Evolutionary conservation across 2,329 filamentous ascomycete species (phyloP), one percentile per base, ranked within the genome.

Genomic region (Monilinia laxa): DNA sequence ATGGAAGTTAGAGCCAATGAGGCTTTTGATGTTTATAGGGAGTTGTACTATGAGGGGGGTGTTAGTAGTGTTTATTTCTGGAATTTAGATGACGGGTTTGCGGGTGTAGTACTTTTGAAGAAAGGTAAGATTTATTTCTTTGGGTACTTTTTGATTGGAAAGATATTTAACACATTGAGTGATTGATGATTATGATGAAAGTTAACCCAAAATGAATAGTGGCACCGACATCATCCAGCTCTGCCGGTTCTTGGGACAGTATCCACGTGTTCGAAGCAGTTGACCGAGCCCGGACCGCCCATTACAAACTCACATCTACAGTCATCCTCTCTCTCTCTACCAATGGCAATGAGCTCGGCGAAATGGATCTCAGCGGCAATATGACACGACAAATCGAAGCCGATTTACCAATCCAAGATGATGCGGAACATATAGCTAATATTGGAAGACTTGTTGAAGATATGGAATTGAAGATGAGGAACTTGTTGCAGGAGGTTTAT

Each of bases 401-500:
- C 76, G 93, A 98, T 79, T 83, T 97, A 77, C 87, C 91, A 11
- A 91, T 97, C 49, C 92, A 96, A 73, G 90, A 89, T 75, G 94
- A 98, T 79, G 90, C 90, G 73, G 92, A 90, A 78, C 95, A 99
- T 82, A 95, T 99, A 74, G 91, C 91, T 74, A 99, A 99, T 79
- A 92, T 98, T 68, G 95, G 95, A 67, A 85, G 89, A 71, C 84
- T 99, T 76, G 93, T 99, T 63, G 95, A 99, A 83, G 95, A 99
- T 79, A 98, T 99, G 95, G 95, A 99, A 82, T 87, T 97, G 78
- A 97, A 97, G 85, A 98, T 99, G 95, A 87, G 95, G 71, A 99
- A 99, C 79, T 79, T 98, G 79, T 82, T 99, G 78, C 94, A 99
- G 83, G 95, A 99, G 80, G 95, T 99, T 60, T 99, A 99, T 81